A percentile compares a stretch with the other conserved stretches of the same genome.
Evolutionary conservation across 2,329 filamentous ascomycete species (phyloP).

Genomic region (Juglanconis oblonga): DNA sequence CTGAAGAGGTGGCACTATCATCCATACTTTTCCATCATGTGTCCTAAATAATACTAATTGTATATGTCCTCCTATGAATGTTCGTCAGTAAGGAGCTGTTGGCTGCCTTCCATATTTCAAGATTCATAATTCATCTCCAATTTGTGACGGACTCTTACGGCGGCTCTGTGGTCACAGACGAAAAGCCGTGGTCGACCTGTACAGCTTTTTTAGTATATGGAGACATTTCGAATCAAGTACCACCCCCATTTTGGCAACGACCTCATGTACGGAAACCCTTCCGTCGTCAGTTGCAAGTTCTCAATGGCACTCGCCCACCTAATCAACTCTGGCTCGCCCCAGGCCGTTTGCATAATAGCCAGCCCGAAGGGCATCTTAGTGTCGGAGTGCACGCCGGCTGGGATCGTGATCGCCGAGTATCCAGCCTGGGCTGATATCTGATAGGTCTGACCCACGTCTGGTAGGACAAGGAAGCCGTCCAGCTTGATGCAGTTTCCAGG

Average conservation of each 20-base stretch:
- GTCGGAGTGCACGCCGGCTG: constrained; percentile 51
- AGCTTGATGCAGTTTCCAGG: constrained; percentile 34
- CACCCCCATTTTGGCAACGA: constrained; percentile 50
- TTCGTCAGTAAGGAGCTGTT: too few relatives aligned
- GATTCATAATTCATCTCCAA: too few relatives aligned
- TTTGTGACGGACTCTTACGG: too few relatives aligned
- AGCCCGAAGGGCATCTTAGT: constrained; percentile 62
- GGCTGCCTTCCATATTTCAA: too few relatives aligned
- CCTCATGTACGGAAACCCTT: constrained; percentile 42
- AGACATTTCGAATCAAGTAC: constrained; percentile 45
- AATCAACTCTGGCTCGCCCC: constrained; percentile 55
- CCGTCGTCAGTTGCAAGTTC: constrained; percentile 46
- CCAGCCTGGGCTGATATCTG: constrained; percentile 73
- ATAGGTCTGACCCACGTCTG: constrained; percentile 64
- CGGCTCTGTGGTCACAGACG: too few relatives aligned
- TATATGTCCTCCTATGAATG: too few relatives aligned
- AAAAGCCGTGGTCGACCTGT: too few relatives aligned
- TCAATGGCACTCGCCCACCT: constrained; percentile 63
- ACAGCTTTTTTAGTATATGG: constrained; percentile 22
- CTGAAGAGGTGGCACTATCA: too few relatives aligned
- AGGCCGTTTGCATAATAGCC: constrained; percentile 58
- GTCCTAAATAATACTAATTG: too few relatives aligned
- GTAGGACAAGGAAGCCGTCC: constrained; percentile 64
- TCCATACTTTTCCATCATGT: too few relatives aligned
- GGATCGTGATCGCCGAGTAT: constrained; percentile 70